Conservation (phyloP, 23 red algal genomes). For the Rhodosorus marinus region DNA sequence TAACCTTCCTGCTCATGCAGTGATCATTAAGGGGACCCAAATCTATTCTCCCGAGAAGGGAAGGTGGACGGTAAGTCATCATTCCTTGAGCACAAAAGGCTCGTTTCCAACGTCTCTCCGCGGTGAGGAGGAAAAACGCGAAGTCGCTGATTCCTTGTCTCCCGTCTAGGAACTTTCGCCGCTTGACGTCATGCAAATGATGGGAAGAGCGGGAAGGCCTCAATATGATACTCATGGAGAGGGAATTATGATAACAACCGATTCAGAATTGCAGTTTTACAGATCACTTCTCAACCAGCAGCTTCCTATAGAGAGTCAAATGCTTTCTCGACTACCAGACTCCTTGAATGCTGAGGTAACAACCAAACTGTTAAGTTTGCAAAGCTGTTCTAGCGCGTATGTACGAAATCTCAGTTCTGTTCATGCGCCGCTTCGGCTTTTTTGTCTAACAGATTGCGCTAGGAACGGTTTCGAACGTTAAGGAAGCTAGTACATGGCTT, state of each 20-base stretch:
- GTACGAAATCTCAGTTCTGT: no score
- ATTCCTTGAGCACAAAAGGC: no score
- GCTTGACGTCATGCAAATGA: constrained; percentile 93
- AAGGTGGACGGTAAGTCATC: constrained; percentile 50
- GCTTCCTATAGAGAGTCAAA: constrained; percentile 88
- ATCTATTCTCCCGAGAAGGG: constrained; percentile 72
- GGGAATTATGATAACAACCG: constrained; percentile 72
- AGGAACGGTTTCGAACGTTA: constrained; percentile 54
- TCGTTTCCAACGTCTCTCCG: no score
- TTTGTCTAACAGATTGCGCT: no score
- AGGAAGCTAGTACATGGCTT: constrained; percentile 68
- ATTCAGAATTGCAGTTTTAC: constrained; percentile 53
- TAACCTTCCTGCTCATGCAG: constrained; percentile 74
- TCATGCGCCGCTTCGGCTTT: no score
- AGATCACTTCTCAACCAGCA: constrained; percentile 47
- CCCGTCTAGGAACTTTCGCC: constrained; percentile 72
- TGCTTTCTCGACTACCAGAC: constrained; percentile 47
- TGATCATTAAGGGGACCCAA: constrained; percentile 88
- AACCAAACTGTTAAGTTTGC: no score
- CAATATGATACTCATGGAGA: constrained; percentile 81
- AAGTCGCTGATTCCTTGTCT: no score
- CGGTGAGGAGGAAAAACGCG: no score
- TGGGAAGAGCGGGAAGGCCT: constrained; percentile 87
- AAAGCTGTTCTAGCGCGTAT: no score
- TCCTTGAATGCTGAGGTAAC: constrained; percentile 95